Percentiles rank a stretch among this genome's conserved stretches.
Evolutionary conservation across 2,329 filamentous ascomycete genomes (phyloP).

Genomic region (Zalaria obscura): DNA sequence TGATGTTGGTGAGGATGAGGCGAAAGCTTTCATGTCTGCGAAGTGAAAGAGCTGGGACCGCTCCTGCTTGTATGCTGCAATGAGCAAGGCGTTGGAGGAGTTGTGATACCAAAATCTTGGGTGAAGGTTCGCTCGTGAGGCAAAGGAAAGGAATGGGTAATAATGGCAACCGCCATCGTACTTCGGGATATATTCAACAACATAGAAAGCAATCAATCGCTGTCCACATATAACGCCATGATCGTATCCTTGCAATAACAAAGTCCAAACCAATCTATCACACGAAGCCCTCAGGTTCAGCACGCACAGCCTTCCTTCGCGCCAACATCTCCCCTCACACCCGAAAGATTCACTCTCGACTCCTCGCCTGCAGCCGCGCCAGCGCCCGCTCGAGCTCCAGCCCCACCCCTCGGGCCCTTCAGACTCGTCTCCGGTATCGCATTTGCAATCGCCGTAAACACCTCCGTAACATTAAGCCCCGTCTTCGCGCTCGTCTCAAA

Average conservation of each 20-base stretch:
- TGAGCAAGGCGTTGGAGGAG: neutral
- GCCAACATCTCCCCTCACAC: constrained; percentile 51
- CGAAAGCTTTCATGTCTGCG: constrained; percentile 25
- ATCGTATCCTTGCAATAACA: too few relatives aligned
- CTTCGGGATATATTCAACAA: too few relatives aligned
- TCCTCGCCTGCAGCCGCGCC: constrained; percentile 48
- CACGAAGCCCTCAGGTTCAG: constrained; percentile 26
- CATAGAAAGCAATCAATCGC: too few relatives aligned
- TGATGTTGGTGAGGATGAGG: constrained; percentile 54
- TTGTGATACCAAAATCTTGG: neutral
- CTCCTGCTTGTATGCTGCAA: neutral
- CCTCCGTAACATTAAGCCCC: constrained; percentile 82
- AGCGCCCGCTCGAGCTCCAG: constrained; percentile 33
- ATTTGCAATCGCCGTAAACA: constrained; percentile 96
- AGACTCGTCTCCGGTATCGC: constrained; percentile 93
- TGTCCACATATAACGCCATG: too few relatives aligned
- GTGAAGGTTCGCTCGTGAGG: too few relatives aligned
- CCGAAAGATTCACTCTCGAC: constrained; percentile 67
- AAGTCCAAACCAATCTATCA: too few relatives aligned
- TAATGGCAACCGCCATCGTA: too few relatives aligned
- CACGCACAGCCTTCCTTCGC: constrained; percentile 88
- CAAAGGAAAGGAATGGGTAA: too few relatives aligned
- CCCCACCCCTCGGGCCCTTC: constrained; percentile 70
- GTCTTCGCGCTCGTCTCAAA: constrained; percentile 98
- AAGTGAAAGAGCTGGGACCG: neutral